phyloP scores from a whole-genome alignment of 2,329 filamentous ascomycete genomes.

The Calonectria henricotiae region DNA sequence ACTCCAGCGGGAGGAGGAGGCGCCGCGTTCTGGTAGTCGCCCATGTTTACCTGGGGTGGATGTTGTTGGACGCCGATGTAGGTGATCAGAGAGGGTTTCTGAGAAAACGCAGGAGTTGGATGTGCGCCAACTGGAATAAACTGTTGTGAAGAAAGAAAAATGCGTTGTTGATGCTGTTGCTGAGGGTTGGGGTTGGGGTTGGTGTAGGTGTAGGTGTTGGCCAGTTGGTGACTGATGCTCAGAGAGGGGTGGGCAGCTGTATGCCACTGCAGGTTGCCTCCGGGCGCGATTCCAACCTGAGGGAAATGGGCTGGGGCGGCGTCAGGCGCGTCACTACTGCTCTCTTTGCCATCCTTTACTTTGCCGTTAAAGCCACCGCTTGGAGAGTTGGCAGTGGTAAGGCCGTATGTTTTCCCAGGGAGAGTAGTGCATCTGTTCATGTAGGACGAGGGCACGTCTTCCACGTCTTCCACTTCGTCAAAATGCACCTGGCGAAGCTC shows the following conservation, averaged over 20 bases:
- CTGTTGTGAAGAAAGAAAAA: constrained; percentile 23
- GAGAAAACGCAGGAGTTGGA: constrained; percentile 19
- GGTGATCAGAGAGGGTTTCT: constrained; percentile 45
- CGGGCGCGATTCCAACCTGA: constrained; percentile 50
- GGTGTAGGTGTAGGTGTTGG: constrained; percentile 42
- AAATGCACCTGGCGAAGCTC: constrained; percentile 57
- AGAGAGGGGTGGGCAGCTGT: constrained; percentile 57
- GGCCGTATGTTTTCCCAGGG: constrained; percentile 35
- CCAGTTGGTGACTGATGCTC: constrained; percentile 53
- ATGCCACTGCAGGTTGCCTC: constrained; percentile 54
- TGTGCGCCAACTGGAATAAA: constrained; percentile 21
- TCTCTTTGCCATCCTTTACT: constrained; percentile 33
- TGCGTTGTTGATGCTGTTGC: constrained; percentile 28
- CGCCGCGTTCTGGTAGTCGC: constrained; percentile 63
- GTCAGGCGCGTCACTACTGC: constrained; percentile 36
- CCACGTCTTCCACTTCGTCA: constrained; percentile 38
- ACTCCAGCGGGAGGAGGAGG: constrained; percentile 61
- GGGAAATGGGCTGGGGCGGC: constrained; percentile 51
- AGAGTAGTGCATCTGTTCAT: background rate
- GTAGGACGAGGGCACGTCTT: constrained; percentile 32
- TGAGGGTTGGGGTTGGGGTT: constrained; percentile 35
- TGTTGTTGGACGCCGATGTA: constrained; percentile 52
- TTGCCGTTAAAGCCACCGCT: constrained; percentile 48
- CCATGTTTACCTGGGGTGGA: constrained; percentile 54
- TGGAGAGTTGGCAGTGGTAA: constrained; percentile 48